A percentile compares a stretch with the other conserved stretches of the same genome.
Evolutionary conservation across 164 flowering plant genomes (phyloP).

Genomic region (Malania oleifera): DNA sequence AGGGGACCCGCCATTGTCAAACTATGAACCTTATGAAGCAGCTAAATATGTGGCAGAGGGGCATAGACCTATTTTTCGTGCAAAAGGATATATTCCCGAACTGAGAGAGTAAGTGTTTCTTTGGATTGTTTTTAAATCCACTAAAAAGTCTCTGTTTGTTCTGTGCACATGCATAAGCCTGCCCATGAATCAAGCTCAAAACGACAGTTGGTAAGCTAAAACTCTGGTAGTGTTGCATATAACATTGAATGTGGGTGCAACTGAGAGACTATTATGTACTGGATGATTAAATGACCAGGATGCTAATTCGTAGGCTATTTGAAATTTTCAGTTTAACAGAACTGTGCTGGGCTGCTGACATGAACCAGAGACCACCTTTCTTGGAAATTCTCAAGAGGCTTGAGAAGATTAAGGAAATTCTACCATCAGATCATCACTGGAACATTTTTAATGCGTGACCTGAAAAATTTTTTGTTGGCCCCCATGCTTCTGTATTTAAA

Average conservation of each 20-base stretch:
- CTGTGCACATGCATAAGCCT: no score
- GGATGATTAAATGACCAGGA: no score
- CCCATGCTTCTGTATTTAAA: no score
- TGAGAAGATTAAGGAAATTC: slow-evolving; percentile 70
- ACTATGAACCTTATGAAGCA: slow-evolving; percentile 96
- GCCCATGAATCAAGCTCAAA: no score
- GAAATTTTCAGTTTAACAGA: slow-evolving; percentile 54
- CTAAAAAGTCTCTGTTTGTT: no score
- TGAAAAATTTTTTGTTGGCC: not conserved
- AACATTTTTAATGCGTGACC: slow-evolving; percentile 42
- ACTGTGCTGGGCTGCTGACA: slow-evolving; percentile 85
- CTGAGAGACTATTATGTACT: no score
- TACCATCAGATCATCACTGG: slow-evolving; percentile 79
- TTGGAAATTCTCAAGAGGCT: slow-evolving; percentile 82
- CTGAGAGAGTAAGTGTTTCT: slow-evolving; percentile 68
- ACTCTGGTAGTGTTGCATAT: no score
- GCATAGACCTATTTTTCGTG: slow-evolving; percentile 69
- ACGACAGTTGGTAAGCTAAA: no score
- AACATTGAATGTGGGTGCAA: no score
- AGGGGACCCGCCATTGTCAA: slow-evolving; percentile 83
- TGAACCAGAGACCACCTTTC: slow-evolving; percentile 82
- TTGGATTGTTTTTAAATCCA: not conserved
- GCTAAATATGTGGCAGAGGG: slow-evolving; percentile 90
- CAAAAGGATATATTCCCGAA: slow-evolving; percentile 61
- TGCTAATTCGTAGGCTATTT: not conserved